phyloP scores from a whole-genome alignment of 2,329 filamentous ascomycete genomes.

The Penicillium hordei region DNA sequence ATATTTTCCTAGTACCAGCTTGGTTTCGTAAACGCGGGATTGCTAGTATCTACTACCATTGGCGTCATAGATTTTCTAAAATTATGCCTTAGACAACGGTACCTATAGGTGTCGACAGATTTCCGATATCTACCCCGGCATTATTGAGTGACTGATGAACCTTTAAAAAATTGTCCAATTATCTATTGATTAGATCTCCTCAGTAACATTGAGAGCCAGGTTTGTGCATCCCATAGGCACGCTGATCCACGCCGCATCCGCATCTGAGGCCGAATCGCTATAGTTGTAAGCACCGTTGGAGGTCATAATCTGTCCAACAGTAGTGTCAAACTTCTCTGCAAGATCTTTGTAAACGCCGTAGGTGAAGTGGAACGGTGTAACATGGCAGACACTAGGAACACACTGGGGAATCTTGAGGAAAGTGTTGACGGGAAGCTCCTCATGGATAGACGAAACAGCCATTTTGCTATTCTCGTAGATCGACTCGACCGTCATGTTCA shows the following conservation, averaged over 20 bases:
- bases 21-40: too few relatives aligned
- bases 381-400: constrained; percentile 8
- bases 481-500: constrained; percentile 6
- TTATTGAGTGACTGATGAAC: background rate
- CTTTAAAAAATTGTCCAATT: background rate
- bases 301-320: constrained; percentile 16
- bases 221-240: constrained; percentile 5
- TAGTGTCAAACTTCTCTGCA: constrained; percentile 10
- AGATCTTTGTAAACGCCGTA: constrained; percentile 18
- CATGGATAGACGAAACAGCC: background rate
- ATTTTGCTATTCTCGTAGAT: background rate
- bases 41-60: too few relatives aligned
- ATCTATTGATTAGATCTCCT: background rate
- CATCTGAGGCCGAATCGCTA: constrained; percentile 1
- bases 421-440: background rate
- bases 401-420: constrained; percentile 15
- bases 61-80: too few relatives aligned
- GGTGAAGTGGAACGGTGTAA: constrained; percentile 10
- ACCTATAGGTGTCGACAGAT: too few relatives aligned
- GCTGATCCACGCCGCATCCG: constrained; percentile 10
- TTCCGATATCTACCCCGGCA: too few relatives aligned
- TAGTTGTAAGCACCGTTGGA: constrained; percentile 16
- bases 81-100: too few relatives aligned
- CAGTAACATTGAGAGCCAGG: background rate
- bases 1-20: too few relatives aligned